Evolutionary conservation across 1,139 yeast species (phyloP).

Genomic region (Scheffersomyces segobiensis): DNA sequence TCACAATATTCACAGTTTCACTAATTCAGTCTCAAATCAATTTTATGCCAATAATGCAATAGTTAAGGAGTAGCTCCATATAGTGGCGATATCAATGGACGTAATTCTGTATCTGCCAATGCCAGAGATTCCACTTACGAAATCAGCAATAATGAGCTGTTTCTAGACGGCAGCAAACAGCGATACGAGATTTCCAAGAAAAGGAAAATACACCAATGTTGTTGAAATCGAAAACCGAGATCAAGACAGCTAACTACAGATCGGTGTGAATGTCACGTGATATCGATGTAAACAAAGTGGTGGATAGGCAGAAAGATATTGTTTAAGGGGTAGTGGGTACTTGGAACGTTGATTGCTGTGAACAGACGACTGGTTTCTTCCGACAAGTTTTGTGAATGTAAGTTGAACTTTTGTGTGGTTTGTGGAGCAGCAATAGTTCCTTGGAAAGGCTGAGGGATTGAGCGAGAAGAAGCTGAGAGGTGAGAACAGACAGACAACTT

Average conservation of each 20-base stretch:
- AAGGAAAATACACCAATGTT: background rate
- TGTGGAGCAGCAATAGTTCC: background rate
- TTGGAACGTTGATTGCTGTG: background rate
- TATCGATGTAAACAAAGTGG: background rate
- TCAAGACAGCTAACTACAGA: background rate
- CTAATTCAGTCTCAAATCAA: background rate
- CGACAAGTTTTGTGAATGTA: background rate
- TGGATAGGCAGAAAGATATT: background rate
- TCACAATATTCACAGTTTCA: background rate
- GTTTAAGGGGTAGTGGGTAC: background rate
- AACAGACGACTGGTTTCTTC: background rate
- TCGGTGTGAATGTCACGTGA: background rate
- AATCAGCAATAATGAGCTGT: background rate
- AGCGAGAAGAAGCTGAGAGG: background rate
- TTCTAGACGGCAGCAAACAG: background rate
- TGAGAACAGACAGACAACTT: background rate
- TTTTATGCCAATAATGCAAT: background rate
- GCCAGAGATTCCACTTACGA: background rate
- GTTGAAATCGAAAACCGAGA: background rate
- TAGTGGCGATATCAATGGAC: background rate
- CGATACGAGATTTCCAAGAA: background rate
- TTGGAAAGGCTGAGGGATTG: background rate
- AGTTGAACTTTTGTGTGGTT: background rate
- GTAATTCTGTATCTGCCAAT: background rate
- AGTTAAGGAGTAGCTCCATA: background rate